A percentile compares a stretch with the other conserved stretches of the same genome.
phyloP scores from a whole-genome alignment of 179 eudicot genomes.

The Spergularia azorica region DNA sequence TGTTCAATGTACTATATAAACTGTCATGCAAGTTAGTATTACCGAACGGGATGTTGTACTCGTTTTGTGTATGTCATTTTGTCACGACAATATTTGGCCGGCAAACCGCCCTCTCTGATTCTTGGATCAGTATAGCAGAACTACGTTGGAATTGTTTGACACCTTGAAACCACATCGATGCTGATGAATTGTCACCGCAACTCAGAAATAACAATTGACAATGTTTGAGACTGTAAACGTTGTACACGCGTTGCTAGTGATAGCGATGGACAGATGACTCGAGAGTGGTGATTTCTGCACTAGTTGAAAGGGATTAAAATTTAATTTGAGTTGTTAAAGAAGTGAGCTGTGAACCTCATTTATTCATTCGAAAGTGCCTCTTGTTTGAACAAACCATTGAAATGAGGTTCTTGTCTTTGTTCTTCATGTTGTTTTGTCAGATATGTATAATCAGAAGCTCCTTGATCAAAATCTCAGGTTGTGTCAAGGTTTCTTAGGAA shows the following conservation, averaged over 20 bases:
- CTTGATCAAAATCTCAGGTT: neutral
- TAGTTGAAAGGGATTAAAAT: neutral
- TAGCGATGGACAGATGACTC: neutral
- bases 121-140: neutral
- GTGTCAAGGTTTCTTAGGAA: neutral
- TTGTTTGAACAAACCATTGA: constrained; percentile 2
- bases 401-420: neutral
- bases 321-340: neutral
- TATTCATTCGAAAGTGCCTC: neutral
- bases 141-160: neutral
- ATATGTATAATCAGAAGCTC: neutral
- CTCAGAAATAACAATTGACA: neutral
- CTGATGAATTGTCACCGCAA: neutral
- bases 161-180: neutral
- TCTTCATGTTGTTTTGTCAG: neutral
- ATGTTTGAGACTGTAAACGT: neutral
- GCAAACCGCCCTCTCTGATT: neutral
- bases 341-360: neutral
- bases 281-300: neutral
- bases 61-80: neutral
- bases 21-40: too few species aligned
- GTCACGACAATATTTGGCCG: neutral
- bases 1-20: too few species aligned
- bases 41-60: neutral
- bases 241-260: neutral